Evolutionary conservation across 129 eudicot species (phyloP).

Genomic region (Flaveria trinervia): DNA sequence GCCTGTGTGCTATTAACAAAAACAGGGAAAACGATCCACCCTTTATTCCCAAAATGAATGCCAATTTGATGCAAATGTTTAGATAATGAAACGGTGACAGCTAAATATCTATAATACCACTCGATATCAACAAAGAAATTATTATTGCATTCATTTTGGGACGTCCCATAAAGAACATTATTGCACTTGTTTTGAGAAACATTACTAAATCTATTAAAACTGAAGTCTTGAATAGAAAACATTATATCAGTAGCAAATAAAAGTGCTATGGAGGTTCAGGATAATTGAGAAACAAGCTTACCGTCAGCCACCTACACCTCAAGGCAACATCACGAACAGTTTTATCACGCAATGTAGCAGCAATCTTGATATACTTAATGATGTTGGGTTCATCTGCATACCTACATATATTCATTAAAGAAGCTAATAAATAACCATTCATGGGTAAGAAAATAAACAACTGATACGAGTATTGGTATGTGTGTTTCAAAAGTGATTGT

Average conservation of each 20-base stretch:
- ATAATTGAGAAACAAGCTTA: slow-evolving; percentile 41
- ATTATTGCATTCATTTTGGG: slow-evolving; percentile 3
- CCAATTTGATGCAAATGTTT: neutral
- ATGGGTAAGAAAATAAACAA: neutral
- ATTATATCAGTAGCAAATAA: neutral
- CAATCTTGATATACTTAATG: slow-evolving; percentile 78
- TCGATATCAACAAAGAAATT: too few species aligned
- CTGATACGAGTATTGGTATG: neutral
- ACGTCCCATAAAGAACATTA: neutral
- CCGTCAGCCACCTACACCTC: slow-evolving; percentile 92
- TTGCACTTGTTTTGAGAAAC: slow-evolving; percentile 6
- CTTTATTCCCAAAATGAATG: neutral
- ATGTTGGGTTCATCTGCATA: slow-evolving; percentile 74
- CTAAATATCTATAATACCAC: too few species aligned
- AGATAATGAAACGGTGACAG: too few species aligned
- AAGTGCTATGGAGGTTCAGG: neutral
- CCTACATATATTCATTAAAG: slow-evolving; percentile 34
- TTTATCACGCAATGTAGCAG: slow-evolving; percentile 80
- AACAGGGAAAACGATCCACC: neutral
- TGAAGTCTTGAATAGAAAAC: slow-evolving; percentile 2
- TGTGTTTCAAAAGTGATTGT: neutral
- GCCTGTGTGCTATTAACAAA: neutral
- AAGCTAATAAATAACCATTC: slow-evolving; percentile 8
- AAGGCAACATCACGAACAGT: slow-evolving; percentile 97
- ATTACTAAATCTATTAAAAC: slow-evolving; percentile 8